A percentile compares a stretch with the other conserved stretches of the same genome.
Evolutionary conservation across 2,329 filamentous ascomycete species (phyloP).

Genomic region (Bipolaris victoriae): DNA sequence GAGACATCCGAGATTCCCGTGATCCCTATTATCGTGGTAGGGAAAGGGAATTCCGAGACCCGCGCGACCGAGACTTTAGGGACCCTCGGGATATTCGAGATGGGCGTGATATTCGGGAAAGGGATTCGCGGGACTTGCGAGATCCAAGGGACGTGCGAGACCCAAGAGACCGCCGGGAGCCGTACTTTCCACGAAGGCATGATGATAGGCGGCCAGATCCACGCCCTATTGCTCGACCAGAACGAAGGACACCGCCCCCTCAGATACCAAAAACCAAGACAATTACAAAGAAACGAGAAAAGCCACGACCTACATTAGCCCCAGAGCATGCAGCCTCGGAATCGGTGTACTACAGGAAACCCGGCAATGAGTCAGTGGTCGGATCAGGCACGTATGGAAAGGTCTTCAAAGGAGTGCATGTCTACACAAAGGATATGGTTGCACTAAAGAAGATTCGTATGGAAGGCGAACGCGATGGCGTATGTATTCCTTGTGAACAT

Average conservation of each 20-base stretch:
- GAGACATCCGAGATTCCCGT: conserved; percentile 25
- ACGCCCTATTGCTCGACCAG: conserved; percentile 47
- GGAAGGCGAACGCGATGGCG: conserved; percentile 87
- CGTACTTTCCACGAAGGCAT: conserved; percentile 35
- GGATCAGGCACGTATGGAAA: conserved; percentile 96
- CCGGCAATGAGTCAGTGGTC: conserved; percentile 95
- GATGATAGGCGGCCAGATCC: conserved; percentile 35
- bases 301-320: conserved; percentile 72
- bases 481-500: conserved; percentile 26
- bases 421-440: conserved; percentile 84
- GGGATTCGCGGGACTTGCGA: conserved; percentile 24
- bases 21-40: conserved; percentile 26
- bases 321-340: conserved; percentile 78
- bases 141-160: conserved; percentile 32
- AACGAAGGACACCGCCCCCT: conserved; percentile 48
- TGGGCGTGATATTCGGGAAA: conserved; percentile 28
- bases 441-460: conserved; percentile 91
- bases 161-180: conserved; percentile 37
- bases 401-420: conserved; percentile 91
- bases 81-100: conserved; percentile 24
- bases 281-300: conserved; percentile 71
- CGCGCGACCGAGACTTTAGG: conserved; percentile 34
- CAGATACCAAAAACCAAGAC: conserved; percentile 59
- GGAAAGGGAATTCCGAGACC: conserved; percentile 25
- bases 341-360: conserved; percentile 93